phyloP scores from a whole-genome alignment of 352 stramenopile genomes.

The Pythium volutum region DNA sequence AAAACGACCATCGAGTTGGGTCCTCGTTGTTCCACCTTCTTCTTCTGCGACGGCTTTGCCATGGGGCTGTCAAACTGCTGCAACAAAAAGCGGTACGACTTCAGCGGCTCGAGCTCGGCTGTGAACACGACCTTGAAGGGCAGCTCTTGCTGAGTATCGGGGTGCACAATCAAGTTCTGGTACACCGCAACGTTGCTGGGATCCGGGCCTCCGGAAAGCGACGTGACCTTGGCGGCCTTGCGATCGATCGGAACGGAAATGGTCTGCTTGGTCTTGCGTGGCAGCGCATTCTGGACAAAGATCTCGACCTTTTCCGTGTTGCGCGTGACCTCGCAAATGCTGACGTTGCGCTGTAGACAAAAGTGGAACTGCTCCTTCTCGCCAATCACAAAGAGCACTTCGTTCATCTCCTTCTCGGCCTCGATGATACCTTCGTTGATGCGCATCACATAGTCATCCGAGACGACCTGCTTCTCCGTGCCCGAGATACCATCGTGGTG shows the following conservation, averaged over 20 bases:
- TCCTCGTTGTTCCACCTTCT: neutral
- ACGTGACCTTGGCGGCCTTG: conserved; percentile 36
- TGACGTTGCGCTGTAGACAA: conserved; percentile 88
- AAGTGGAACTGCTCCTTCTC: conserved; percentile 63
- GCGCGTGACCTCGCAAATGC: conserved; percentile 82
- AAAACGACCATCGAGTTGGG: conserved; percentile 31
- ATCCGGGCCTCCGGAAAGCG: conserved; percentile 34
- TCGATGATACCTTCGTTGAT: conserved; percentile 83
- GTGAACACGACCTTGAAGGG: conserved; percentile 69
- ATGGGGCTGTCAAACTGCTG: conserved; percentile 36
- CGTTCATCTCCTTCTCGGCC: conserved; percentile 62
- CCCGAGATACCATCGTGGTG: conserved; percentile 96
- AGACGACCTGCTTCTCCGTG: conserved; percentile 94
- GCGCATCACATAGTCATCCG: conserved; percentile 93
- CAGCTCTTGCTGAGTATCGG: conserved; percentile 43
- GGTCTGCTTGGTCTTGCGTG: conserved; percentile 53
- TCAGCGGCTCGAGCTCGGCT: conserved; percentile 54
- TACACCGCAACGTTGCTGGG: conserved; percentile 48
- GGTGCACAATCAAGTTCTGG: conserved; percentile 49
- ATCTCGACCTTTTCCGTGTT: conserved; percentile 68
- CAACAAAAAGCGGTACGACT: conserved; percentile 45
- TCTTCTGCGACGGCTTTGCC: conserved; percentile 1
- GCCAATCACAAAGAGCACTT: conserved; percentile 72
- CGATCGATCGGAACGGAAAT: conserved; percentile 57
- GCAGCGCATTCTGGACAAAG: conserved; percentile 66